phyloP scores from a whole-genome alignment of 2,329 filamentous ascomycete species.

The Byssochlamys sp. region DNA sequence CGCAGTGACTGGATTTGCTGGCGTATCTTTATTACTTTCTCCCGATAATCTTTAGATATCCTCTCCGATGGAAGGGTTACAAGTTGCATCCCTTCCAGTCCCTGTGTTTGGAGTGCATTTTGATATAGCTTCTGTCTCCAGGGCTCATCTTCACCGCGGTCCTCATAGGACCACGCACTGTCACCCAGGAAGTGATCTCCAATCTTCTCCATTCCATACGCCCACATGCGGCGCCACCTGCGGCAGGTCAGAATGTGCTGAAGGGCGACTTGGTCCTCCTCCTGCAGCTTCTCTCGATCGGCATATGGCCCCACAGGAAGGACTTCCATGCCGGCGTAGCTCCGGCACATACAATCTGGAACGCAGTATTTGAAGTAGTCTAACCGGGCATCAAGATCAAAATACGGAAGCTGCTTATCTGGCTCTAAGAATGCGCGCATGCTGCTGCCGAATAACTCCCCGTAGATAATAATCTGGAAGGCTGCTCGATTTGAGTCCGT shows the following conservation, averaged over 20 bases:
- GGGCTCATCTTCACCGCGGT: slow-evolving; percentile 8
- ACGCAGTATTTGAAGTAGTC: slow-evolving; percentile 23
- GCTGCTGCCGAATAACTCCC: slow-evolving; percentile 19
- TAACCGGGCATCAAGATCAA: slow-evolving; percentile 15
- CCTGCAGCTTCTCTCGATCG: neutral
- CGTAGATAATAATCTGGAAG: slow-evolving; percentile 25
- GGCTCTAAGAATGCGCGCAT: slow-evolving; percentile 14
- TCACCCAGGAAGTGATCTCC: slow-evolving; percentile 1
- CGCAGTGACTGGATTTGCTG: slow-evolving; percentile 6
- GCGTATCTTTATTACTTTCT: slow-evolving; percentile 3
- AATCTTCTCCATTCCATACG: slow-evolving; percentile 5
- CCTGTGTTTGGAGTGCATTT: slow-evolving; percentile 17
- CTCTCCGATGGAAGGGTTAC: slow-evolving; percentile 15
- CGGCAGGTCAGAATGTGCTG: slow-evolving; percentile 14
- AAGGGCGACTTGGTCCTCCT: slow-evolving; percentile 6
- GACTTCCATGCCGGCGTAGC: slow-evolving; percentile 4
- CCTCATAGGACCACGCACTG: slow-evolving; percentile 2
- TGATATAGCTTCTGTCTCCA: slow-evolving; percentile 17
- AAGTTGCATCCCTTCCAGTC: slow-evolving; percentile 21
- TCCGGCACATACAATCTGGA: slow-evolving; percentile 11
- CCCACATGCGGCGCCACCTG: slow-evolving; percentile 20
- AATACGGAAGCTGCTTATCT: slow-evolving; percentile 1
- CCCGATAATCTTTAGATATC: slow-evolving; percentile 10
- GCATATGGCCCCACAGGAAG: slow-evolving; percentile 3
- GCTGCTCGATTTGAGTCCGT: slow-evolving; percentile 15